Evolutionary conservation across 805 yeast genomes (phyloP).

Genomic region (Candida nitratophila): DNA sequence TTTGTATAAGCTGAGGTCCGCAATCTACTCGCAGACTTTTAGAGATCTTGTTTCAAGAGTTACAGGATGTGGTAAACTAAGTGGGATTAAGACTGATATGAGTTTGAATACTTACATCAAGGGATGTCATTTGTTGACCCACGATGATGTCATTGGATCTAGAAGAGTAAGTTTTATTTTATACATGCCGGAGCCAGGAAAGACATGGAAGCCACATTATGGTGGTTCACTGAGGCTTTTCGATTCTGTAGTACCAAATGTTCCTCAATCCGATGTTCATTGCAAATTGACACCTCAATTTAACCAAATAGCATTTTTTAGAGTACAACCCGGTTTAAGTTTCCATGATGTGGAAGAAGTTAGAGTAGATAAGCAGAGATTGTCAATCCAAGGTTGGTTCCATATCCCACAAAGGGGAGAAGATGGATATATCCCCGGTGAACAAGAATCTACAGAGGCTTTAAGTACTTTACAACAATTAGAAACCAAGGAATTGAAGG

Average conservation of each 20-base stretch:
- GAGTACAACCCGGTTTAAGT: constrained; percentile 91
- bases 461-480: constrained; percentile 72
- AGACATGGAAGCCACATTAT: constrained; percentile 80
- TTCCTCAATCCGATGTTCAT: constrained; percentile 73
- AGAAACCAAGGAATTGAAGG: constrained; percentile 69
- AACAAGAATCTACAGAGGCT: constrained; percentile 71
- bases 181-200: constrained; percentile 89
- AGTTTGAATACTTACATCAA: constrained; percentile 85
- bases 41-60: constrained; percentile 70
- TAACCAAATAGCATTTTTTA: constrained; percentile 93
- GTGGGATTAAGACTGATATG: constrained; percentile 90
- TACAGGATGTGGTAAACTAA: constrained; percentile 81
- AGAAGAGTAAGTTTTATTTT: constrained; percentile 88
- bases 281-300: constrained; percentile 81
- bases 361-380: constrained; percentile 78
- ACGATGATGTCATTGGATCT: constrained; percentile 96
- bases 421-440: constrained; percentile 75
- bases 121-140: constrained; percentile 91
- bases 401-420: constrained; percentile 95
- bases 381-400: constrained; percentile 98
- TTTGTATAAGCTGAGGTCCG: constrained; percentile 72
- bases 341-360: constrained; percentile 99
- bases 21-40: constrained; percentile 80
- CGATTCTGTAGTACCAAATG: constrained; percentile 82
- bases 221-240: constrained; percentile 90